Base-by-base conservation (phyloP, 106 monocot species). In the Amphibolis antarctica region DNA sequence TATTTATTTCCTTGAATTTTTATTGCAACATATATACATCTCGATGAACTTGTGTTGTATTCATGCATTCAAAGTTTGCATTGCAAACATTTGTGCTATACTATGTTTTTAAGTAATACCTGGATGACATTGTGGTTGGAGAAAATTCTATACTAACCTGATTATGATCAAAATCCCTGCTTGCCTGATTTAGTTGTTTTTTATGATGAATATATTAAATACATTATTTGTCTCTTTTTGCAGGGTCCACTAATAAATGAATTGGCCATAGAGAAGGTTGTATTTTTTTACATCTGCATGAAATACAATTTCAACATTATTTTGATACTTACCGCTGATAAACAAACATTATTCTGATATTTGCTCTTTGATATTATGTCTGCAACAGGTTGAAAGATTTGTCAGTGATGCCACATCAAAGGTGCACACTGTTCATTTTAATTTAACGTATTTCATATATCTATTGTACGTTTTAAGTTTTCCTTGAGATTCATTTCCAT, bases 201-300 rank as follows among this genome's bases (percentile, higher is more conserved):
- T 57, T 51, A 46, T 36, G 3, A 62, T 57, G 5, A 27, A 14
- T 25, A 17, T 9, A 22, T 59, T 23, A 7, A 49, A 65, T 63
- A 21, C 1, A 5, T 43, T 21, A 66, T 53, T 61, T 9, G 29
- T 49, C 53, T 64, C 30, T 67, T 50, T 42, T 64, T 75, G 27
- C 81, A 94, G 94, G 94, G 94, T 50, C 94, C 94, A 46, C 77
- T 94, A 65, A 94, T 94, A 55, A 94, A 86, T 82, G 89, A 89
- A 86, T 81, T 83, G 78, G 89, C 94, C 49, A 71, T 94, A 44
- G 60, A 89, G 59, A 94, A 94, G 86, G 94, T 93, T 62, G 20
- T 18, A 6, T 70, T 30, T 66, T n/a, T 66, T 14, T 53, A 31
- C 6, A 12, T 53, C 57, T 13, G 27, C 45, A 45, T 9, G 15